Percentiles rank a stretch among this genome's conserved stretches.
phyloP scores from a whole-genome alignment of 148 eudicot genomes.

The Tetragonia tetragonoides region DNA sequence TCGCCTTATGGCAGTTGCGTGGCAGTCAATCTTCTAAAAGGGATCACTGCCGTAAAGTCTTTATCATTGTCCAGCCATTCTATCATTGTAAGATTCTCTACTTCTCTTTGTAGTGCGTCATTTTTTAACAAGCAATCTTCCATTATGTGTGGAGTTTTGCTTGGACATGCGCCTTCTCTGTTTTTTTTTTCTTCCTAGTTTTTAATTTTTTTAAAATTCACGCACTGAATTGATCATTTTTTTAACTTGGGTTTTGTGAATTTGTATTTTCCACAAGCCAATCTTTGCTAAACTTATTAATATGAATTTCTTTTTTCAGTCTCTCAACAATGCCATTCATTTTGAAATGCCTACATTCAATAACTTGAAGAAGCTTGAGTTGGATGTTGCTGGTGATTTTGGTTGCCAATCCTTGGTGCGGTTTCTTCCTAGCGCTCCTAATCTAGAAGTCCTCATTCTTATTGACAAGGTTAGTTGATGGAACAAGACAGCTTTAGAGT shows the following conservation, averaged over 20 bases:
- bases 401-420: not conserved
- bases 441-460: not conserved
- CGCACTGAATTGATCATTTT: not conserved
- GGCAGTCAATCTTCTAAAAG: not conserved
- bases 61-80: not conserved
- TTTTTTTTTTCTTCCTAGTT: too few species aligned
- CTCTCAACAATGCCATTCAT: not conserved
- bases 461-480: slow-evolving; percentile 10
- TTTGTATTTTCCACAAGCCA: not conserved
- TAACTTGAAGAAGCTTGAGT: not conserved
- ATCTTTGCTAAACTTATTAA: not conserved
- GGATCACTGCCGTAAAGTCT: not conserved
- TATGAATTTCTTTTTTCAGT: not conserved
- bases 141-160: too few species aligned
- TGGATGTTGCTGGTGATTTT: slow-evolving; percentile 8
- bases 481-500: not conserved
- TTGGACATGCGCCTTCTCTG: too few species aligned
- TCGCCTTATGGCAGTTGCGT: not conserved
- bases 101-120: not conserved
- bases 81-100: not conserved
- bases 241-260: not conserved
- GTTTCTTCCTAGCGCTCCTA: not conserved
- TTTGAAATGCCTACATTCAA: not conserved
- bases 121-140: too few species aligned
- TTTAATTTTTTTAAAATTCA: too few species aligned